phyloP scores from a whole-genome alignment of 176 grass and related monocot genomes.

The Ensete ventricosum region DNA sequence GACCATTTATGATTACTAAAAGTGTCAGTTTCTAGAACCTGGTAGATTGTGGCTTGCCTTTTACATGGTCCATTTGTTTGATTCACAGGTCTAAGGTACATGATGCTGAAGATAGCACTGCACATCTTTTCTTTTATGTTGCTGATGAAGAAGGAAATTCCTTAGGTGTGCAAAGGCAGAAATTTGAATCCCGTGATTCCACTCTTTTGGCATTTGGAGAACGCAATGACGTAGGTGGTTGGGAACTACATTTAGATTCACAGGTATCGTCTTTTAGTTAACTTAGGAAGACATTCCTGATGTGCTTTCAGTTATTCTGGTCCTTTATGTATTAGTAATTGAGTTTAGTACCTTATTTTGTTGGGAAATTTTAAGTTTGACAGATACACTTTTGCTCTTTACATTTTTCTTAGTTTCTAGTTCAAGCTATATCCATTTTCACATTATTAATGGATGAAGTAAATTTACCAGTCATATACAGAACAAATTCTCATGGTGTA shows the following conservation, averaged over 20 bases:
- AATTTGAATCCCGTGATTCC: conserved; percentile 42
- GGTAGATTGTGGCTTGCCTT: background rate
- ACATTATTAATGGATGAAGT: too few species aligned
- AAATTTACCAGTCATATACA: too few species aligned
- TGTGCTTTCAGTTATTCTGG: background rate
- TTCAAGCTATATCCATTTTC: background rate
- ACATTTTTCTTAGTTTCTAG: background rate
- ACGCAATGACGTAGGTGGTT: conserved; percentile 55
- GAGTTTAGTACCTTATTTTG: background rate
- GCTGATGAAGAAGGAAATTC: conserved; percentile 71
- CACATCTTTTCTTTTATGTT: conserved; percentile 82
- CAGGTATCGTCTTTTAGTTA: conserved; percentile 27
- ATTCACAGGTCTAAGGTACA: conserved; percentile 45
- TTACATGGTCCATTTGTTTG: background rate
- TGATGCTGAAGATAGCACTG: conserved; percentile 47
- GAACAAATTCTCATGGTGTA: too few species aligned
- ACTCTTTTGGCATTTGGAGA: conserved; percentile 78
- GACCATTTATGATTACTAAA: background rate
- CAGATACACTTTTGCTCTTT: background rate
- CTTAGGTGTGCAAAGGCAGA: conserved; percentile 41
- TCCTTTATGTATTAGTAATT: background rate
- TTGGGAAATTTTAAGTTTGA: background rate
- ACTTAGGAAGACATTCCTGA: too few species aligned
- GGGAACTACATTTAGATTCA: conserved; percentile 75
- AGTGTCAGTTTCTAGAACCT: background rate